Conservation (phyloP, 2,329 filamentous ascomycete species). For the Escovopsis sp. region DNA sequence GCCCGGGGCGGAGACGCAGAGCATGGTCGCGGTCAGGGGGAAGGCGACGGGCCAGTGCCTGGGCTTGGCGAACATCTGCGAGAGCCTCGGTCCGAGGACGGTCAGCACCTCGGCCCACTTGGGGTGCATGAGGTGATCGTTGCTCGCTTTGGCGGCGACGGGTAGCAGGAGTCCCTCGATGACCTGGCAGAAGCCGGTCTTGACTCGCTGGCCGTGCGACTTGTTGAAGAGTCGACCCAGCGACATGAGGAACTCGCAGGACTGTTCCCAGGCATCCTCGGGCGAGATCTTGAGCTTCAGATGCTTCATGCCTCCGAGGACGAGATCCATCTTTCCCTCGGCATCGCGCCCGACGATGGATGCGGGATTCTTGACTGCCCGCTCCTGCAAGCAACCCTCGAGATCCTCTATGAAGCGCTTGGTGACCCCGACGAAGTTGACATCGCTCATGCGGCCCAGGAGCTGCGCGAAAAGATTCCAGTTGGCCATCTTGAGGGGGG, state of each 20-base stretch:
- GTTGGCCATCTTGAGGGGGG: conserved; percentile 77
- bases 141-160: conserved; percentile 65
- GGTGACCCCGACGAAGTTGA: conserved; percentile 76
- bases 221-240: conserved; percentile 71
- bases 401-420: conserved; percentile 71
- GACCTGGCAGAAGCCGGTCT: conserved; percentile 87
- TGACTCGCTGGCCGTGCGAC: conserved; percentile 78
- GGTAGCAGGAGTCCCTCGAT: conserved; percentile 76
- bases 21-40: conserved; percentile 69
- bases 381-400: conserved; percentile 60
- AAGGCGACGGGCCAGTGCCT: conserved; percentile 86
- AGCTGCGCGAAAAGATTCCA: conserved; percentile 91
- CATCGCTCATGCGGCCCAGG: conserved; percentile 88
- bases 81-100: conserved; percentile 61
- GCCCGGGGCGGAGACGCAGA: conserved; percentile 79
- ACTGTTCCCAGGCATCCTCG: conserved; percentile 64
- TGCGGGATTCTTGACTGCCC: conserved; percentile 52
- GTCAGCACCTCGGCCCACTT: conserved; percentile 82
- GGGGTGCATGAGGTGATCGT: conserved; percentile 59
- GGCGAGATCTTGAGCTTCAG: conserved; percentile 62
- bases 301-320: conserved; percentile 85
- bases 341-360: conserved; percentile 41
- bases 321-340: conserved; percentile 72
- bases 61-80: conserved; percentile 78
- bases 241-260: conserved; percentile 76